A percentile compares a stretch with the other conserved stretches of the same genome.
phyloP scores from a whole-genome alignment of 1,284 basidiomycete species.

The Trametes pubescens region DNA sequence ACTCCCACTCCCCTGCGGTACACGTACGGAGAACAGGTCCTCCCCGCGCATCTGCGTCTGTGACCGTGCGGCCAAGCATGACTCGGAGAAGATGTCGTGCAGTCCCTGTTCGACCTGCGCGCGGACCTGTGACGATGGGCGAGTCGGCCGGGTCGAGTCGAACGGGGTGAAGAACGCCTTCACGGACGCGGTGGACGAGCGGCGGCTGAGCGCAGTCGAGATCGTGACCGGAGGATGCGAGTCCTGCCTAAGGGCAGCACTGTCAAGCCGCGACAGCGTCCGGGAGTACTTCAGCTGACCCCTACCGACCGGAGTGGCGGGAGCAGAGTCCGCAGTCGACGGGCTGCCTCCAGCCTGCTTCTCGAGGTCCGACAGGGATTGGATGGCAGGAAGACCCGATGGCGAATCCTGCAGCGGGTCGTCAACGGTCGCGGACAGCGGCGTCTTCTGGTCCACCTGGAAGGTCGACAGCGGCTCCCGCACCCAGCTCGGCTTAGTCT shows the following conservation, averaged over 20 bases:
- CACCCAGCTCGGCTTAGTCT: slow-evolving; percentile 53
- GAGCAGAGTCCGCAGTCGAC: neutral
- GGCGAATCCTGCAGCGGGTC: slow-evolving; percentile 27
- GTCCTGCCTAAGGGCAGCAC: slow-evolving; percentile 34
- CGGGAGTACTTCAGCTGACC: slow-evolving; percentile 32
- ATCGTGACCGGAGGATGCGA: slow-evolving; percentile 29
- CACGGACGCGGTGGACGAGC: slow-evolving; percentile 65
- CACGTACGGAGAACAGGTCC: slow-evolving; percentile 65
- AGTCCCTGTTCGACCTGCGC: slow-evolving; percentile 73
- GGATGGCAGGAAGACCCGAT: slow-evolving; percentile 59
- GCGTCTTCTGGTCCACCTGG: slow-evolving; percentile 43
- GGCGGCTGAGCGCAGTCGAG: slow-evolving; percentile 51
- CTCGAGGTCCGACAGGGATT: slow-evolving; percentile 65
- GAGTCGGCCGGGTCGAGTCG: slow-evolving; percentile 65
- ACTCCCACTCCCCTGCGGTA: slow-evolving; percentile 4
- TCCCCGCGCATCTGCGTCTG: slow-evolving; percentile 68
- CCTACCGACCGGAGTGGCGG: slow-evolving; percentile 6
- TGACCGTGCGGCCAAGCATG: slow-evolving; percentile 64
- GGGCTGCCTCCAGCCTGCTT: slow-evolving; percentile 31
- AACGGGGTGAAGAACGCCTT: slow-evolving; percentile 62
- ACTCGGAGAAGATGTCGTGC: slow-evolving; percentile 73
- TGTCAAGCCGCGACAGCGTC: slow-evolving; percentile 38
- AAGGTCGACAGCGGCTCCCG: slow-evolving; percentile 70
- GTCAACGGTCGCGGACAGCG: slow-evolving; percentile 24
- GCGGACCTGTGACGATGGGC: slow-evolving; percentile 73